A percentile compares a stretch with the other conserved stretches of the same genome.
Evolutionary conservation across 2,329 filamentous ascomycete genomes (phyloP).

Genomic region (Aspergillus fructus): DNA sequence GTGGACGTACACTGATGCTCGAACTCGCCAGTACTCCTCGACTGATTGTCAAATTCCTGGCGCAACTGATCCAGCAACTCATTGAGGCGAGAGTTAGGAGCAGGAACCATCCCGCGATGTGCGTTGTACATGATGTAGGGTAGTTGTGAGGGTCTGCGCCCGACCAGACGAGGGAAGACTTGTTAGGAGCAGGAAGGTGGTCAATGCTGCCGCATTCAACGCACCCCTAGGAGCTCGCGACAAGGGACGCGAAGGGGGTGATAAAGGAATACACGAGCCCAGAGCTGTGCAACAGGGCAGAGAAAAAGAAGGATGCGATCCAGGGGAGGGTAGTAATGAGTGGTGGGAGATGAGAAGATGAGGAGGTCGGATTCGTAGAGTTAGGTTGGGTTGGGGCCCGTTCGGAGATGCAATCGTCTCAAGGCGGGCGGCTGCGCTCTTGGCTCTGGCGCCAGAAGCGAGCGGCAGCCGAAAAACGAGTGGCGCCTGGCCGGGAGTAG

Average conservation of each 20-base stretch:
- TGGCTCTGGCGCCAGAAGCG: constrained; percentile 38
- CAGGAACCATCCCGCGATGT: constrained; percentile 76
- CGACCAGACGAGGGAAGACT: constrained; percentile 14
- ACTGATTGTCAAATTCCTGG: constrained; percentile 84
- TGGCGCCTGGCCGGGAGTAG: not conserved
- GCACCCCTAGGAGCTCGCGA: constrained; percentile 19
- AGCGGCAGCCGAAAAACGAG: constrained; percentile 29
- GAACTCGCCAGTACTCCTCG: constrained; percentile 78
- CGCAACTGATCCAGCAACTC: constrained; percentile 91
- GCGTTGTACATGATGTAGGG: constrained; percentile 72
- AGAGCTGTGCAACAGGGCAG: not conserved
- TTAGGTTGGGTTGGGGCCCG: constrained; percentile 16
- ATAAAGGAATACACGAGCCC: not conserved
- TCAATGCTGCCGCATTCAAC: constrained; percentile 27
- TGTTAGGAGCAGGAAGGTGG: constrained; percentile 12
- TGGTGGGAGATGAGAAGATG: constrained; percentile 1
- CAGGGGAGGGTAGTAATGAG: not conserved
- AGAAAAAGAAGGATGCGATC: not conserved
- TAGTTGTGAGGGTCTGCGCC: constrained; percentile 2
- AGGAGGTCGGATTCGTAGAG: constrained; percentile 10
- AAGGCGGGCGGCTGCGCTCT: constrained; percentile 27
- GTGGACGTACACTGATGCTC: constrained; percentile 83
- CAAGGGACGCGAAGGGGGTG: constrained; percentile 4
- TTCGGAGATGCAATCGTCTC: constrained; percentile 3
- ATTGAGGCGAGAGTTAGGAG: constrained; percentile 72